Evolutionary conservation across 148 eudicot genomes (phyloP), one percentile per base, ranked within the genome.

Genomic region (Chenopodium quinoa): DNA sequence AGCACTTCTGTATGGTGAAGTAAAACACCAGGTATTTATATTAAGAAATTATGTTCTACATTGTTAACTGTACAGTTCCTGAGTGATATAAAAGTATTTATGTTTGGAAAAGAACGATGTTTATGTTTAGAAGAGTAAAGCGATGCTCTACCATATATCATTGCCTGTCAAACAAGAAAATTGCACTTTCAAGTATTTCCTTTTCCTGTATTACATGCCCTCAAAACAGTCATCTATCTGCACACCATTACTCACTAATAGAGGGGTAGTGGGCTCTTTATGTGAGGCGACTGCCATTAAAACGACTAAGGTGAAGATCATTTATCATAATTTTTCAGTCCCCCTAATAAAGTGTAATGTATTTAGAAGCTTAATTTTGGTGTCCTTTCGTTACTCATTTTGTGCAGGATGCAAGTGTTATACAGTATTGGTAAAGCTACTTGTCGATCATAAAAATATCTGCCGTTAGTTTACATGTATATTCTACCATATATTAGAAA

Each of bases 1-100:
- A 54, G 67, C 75, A 54, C 9, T 25, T 52, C 20, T 81, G 11
- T 54, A 47, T 56, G 79, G 9, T 63, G 70, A 37, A 54, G 77
- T 40, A 19, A 48, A 48, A 65, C 34, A 27, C 32, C n/a, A 19
- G 75, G 27, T 72, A 20, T 29, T 68, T 72, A 20, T 44, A 22
- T 25, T 62, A 37, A 62, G 75, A 37, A 58, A n/a, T 72, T n/a
- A 32, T 16, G 27, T 73, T 77, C 23, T 31, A 44, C 4, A 14
- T 63, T 31, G 81, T 64, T 67, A 82, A 72, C 29, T 78, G 85
- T 83, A 83, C 81, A 83, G 81, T 66, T 83, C 13, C 19, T 20
- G 32, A 62, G 68, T 25, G 37, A n/a, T 78, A 66, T 47, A 77
- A 8, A 12, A 34, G 52, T 22, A 63, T 63, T 54, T 62, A 13